A percentile compares a stretch with the other conserved stretches of the same genome.
Evolutionary conservation across 2,329 filamentous ascomycete genomes (phyloP).

Genomic region (Mycocentrospora acerina): DNA sequence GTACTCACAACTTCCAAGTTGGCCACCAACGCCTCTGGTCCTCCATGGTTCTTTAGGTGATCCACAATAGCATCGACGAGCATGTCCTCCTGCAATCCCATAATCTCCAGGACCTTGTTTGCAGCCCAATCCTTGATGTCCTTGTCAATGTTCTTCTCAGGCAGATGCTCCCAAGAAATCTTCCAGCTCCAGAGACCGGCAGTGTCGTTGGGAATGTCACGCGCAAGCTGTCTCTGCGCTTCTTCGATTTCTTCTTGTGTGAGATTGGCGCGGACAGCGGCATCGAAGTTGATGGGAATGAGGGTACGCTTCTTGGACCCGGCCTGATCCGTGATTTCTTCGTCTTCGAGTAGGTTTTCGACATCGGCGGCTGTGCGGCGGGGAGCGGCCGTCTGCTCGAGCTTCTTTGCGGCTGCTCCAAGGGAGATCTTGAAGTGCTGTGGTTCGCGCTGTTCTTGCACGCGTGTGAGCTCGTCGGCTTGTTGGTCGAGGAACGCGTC

Average conservation of each 20-base stretch:
- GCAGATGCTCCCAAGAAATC: constrained; percentile 89
- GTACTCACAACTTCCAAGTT: constrained; percentile 76
- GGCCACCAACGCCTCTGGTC: constrained; percentile 78
- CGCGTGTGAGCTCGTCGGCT: constrained; percentile 66
- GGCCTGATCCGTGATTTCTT: constrained; percentile 70
- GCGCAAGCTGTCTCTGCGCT: constrained; percentile 77
- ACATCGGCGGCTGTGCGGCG: constrained; percentile 89
- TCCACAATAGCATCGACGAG: constrained; percentile 90
- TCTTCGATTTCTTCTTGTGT: constrained; percentile 85
- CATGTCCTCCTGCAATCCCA: constrained; percentile 95
- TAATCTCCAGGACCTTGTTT: constrained; percentile 96
- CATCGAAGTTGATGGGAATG: constrained; percentile 50
- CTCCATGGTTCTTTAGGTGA: constrained; percentile 73
- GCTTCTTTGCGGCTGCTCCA: constrained; percentile 78
- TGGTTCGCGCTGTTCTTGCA: constrained; percentile 56
- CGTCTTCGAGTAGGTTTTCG: constrained; percentile 90
- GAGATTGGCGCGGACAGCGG: constrained; percentile 53
- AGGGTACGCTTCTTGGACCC: constrained; percentile 70
- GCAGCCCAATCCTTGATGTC: constrained; percentile 94
- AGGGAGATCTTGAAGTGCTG: constrained; percentile 87
- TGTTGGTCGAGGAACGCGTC: constrained; percentile 88
- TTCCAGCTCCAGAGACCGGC: constrained; percentile 89
- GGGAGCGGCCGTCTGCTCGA: constrained; percentile 55
- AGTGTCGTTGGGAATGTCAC: constrained; percentile 86
- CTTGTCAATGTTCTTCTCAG: constrained; percentile 76